Evolutionary conservation across 208 protist species (phyloP), one percentile per base, ranked within the genome.

Genomic region (Trypanosoma platydactyli): DNA sequence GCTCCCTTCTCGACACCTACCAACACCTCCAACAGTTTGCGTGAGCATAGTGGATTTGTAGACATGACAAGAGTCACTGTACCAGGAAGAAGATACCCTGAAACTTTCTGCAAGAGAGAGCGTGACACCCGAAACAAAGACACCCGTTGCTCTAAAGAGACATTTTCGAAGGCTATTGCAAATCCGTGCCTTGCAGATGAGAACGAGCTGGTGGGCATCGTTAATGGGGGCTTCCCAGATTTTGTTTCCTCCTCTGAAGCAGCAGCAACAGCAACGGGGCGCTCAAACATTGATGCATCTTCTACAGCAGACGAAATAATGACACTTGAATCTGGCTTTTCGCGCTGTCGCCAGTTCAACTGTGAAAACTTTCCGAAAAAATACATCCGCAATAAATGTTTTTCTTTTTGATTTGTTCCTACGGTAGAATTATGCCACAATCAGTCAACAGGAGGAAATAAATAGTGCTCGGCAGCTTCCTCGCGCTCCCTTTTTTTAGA

Each of bases 1-100:
- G 68, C 58, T 29, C 59, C 24, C 29, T 50, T 59, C 18, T 73
- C 68, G 5, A 70, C 52, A 3, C 74, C 74, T 7, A 63, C 74
- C n/a, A 80, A 45, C 5, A 71, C 29, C 51, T 69, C 52, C 35
- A 80, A 46, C 54, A 62, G 30, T 9, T 55, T 58, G 38, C 68
- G 53, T 22, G 68, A 55, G 24, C 50, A 55, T 1, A 40, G 18
- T 45, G 27, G 35, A 46, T 67, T 50, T 4, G 38, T 24, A 27
- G 11, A 58, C 50, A 67, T 38, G 11, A 67, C 38, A 55, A 58
- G 13, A 2, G 30, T 45, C 20, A 67, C 35, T 1, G 61, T 57
- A 5, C 40, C 61, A 16, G 61, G 50, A 45, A 67, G 50, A 22
- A 67, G 38, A 58, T 58, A 67, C 16, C 61, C 61, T 41, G 61